These are phyloP conservation scores for Stemphylium vesicarium DNA, from an alignment of 2,329 filamentous ascomycete species.

Conservation along the genomic window DNA sequence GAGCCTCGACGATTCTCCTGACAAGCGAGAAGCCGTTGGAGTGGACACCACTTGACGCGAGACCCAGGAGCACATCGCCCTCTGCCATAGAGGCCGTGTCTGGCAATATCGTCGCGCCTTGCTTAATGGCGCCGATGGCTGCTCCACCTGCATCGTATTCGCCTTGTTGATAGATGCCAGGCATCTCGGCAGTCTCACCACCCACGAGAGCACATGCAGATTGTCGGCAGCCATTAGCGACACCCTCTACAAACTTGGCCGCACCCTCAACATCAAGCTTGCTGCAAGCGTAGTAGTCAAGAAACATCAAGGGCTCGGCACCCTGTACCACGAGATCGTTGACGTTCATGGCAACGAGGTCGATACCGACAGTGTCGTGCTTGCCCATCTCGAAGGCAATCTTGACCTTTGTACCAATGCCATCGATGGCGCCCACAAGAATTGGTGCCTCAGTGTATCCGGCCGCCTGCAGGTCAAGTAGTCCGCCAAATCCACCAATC, in stretches of 20 bases:
- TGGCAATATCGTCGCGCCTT: slow-evolving; percentile 72
- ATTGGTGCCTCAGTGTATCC: slow-evolving; percentile 78
- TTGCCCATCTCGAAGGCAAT: slow-evolving; percentile 89
- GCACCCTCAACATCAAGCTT: slow-evolving; percentile 80
- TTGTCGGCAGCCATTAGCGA: slow-evolving; percentile 84
- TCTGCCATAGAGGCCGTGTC: slow-evolving; percentile 74
- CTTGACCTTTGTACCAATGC: slow-evolving; percentile 95
- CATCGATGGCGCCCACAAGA: slow-evolving; percentile 92
- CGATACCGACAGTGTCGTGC: slow-evolving; percentile 94
- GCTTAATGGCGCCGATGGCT: slow-evolving; percentile 81
- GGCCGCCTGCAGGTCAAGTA: slow-evolving; percentile 77
- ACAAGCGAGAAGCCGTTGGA: slow-evolving; percentile 99
- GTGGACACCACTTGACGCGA: slow-evolving; percentile 86
- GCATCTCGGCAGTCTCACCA: slow-evolving; percentile 98
- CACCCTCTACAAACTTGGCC: slow-evolving; percentile 86
- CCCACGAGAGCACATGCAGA: slow-evolving; percentile 91
- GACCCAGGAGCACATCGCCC: slow-evolving; percentile 85
- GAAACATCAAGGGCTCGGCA: slow-evolving; percentile 92
- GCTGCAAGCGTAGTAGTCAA: slow-evolving; percentile 97
- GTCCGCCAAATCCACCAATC: slow-evolving; percentile 94
- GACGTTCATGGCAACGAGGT: slow-evolving; percentile 98
- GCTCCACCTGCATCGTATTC: slow-evolving; percentile 94
- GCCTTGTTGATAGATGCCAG: slow-evolving; percentile 85
- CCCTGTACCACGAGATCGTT: slow-evolving; percentile 97
- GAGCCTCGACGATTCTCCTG: slow-evolving; percentile 79